Evolutionary conservation across 768 basidiomycete species (phyloP), one percentile per base, ranked within the genome.

Genomic region (Terana coerulea): DNA sequence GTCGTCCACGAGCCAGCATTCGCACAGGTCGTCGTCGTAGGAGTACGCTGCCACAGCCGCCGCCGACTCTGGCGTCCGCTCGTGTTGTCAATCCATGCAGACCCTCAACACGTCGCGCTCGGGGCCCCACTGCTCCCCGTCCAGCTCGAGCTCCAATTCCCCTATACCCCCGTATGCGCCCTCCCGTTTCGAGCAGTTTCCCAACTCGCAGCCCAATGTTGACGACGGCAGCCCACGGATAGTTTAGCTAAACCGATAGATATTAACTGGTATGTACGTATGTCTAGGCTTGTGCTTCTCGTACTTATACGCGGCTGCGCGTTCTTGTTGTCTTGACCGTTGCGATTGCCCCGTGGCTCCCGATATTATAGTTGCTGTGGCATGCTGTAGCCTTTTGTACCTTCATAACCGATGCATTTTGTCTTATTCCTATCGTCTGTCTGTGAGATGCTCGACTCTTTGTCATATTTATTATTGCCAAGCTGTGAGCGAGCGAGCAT

Each of bases 1-100:
- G 7, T 51, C 54, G 22, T 51, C 37, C 30, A 34, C 49, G 28
- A 51, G 53, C 49, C 54, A 51, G 14, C 54, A 33, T n/a, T 55
- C 54, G 26, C 50, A 37, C 19, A 24, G 29, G 24, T 55, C 54
- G 39, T 47, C 46, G 8, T 44, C 51, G 11, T 45, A 39, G 12
- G 28, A 26, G 42, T 35, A 43, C 12, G 43, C 43, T 15, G 46
- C 31, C 19, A 47, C 36, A 19, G 28, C 41, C 30, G 43, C 42
- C 24, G 22, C 41, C 14, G 49, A 33, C 39, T 25, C 26, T 24
- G 21, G 24, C 28, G 33, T 42, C 31, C 21, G 40, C 14, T 31
- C 41, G 5, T 49, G 42, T 49, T 48, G 41, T 21, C 21, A 14
- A 14, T 21, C n/a, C 33, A 28, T 43, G 41, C 34, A 50, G 19